A percentile compares a stretch with the other conserved stretches of the same genome.
These are phyloP conservation scores for Epichloe brachyelytri DNA, from an alignment of 2,329 filamentous ascomycete genomes.

Conservation along the genomic window DNA sequence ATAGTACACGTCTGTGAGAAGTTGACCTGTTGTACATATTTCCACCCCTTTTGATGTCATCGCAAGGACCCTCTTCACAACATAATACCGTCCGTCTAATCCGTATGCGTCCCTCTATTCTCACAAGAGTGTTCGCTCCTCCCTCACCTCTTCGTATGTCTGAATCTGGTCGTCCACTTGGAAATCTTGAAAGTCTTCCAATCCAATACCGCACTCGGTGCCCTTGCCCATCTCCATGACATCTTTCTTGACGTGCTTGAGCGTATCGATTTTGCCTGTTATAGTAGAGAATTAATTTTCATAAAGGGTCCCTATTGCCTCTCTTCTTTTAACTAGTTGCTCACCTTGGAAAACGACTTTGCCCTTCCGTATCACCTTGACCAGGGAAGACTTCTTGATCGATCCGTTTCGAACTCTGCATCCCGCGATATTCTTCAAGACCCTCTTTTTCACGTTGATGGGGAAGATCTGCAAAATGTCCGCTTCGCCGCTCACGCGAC, in stretches of 20 bases:
- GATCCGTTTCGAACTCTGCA: slow-evolving; percentile 76
- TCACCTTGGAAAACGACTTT: slow-evolving; percentile 71
- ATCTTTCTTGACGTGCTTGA: slow-evolving; percentile 90
- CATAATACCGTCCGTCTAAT: background rate
- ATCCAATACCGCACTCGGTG: slow-evolving; percentile 82
- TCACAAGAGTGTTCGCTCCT: slow-evolving; percentile 48
- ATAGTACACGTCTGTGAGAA: background rate
- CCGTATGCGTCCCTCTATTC: background rate
- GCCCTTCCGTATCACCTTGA: slow-evolving; percentile 58
- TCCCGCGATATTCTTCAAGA: slow-evolving; percentile 67
- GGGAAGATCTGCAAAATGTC: slow-evolving; percentile 74
- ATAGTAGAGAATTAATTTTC: slow-evolving; percentile 1
- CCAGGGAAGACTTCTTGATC: slow-evolving; percentile 49
- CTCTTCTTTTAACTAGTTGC: slow-evolving; percentile 15
- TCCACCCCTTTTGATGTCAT: background rate
- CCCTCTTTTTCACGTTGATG: slow-evolving; percentile 63
- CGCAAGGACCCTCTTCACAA: background rate
- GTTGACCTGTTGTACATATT: background rate
- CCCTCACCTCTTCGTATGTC: slow-evolving; percentile 65
- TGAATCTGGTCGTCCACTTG: slow-evolving; percentile 75
- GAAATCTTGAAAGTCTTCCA: slow-evolving; percentile 69
- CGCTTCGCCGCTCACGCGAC: slow-evolving; percentile 73
- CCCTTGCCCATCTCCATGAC: slow-evolving; percentile 82
- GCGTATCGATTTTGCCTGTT: slow-evolving; percentile 60
- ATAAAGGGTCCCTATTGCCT: no score